A percentile compares a stretch with the other conserved stretches of the same genome.
Conservation (phyloP, 2,329 filamentous ascomycete genomes). For the Fusarium paranaense region DNA sequence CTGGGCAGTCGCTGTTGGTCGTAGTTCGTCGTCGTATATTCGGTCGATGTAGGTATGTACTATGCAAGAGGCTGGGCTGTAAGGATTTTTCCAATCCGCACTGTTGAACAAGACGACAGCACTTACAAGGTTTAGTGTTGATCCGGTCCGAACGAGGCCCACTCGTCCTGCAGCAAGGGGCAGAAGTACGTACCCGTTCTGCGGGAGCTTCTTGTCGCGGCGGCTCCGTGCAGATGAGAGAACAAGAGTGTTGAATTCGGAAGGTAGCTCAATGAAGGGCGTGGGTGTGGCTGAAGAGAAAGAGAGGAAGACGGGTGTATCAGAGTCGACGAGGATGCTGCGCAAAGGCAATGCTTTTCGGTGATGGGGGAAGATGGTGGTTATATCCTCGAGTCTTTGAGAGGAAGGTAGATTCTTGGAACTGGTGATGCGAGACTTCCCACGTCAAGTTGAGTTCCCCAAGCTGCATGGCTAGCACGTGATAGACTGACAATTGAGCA, state of each 20-base stretch:
- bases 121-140: conserved; percentile 55
- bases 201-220: conserved; percentile 28
- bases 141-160: conserved; percentile 49
- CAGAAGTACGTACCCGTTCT: conserved; percentile 29
- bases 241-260: conserved; percentile 12
- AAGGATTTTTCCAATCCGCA: conserved; percentile 57
- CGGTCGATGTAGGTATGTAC: conserved; percentile 18
- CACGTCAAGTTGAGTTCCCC: not conserved
- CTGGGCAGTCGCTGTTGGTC: conserved; percentile 37
- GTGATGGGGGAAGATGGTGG: not conserved
- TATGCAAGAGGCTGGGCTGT: conserved; percentile 53
- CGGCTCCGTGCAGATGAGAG: conserved; percentile 25
- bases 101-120: conserved; percentile 48
- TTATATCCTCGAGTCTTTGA: conserved; percentile 13
- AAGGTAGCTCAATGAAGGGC: not conserved
- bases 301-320: not conserved
- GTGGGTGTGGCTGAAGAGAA: not conserved
- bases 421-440: conserved; percentile 32
- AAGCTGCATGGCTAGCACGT: conserved; percentile 30
- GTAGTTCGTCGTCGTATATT: conserved; percentile 21
- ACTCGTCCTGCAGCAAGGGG: conserved; percentile 21
- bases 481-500: conserved; percentile 28
- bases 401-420: conserved; percentile 12
- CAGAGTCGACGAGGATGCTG: not conserved
- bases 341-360: not conserved